These are phyloP conservation scores for Graphilbum ipis-grandicollis DNA, from an alignment of 2,329 filamentous ascomycete genomes.

Conservation along the genomic window DNA sequence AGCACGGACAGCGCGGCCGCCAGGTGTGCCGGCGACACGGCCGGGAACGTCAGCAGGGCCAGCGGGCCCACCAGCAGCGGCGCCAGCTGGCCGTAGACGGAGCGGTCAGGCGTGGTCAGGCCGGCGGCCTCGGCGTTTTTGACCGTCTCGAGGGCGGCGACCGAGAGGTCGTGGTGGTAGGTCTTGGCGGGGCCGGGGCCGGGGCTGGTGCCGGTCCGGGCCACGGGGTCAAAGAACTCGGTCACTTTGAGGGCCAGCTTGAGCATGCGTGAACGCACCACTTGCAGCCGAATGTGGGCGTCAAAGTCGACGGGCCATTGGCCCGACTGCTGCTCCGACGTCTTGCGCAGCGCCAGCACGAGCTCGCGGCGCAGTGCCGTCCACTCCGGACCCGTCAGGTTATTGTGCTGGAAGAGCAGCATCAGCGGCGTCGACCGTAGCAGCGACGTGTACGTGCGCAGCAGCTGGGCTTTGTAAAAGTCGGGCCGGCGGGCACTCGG, in stretches of 20 bases:
- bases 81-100: constrained; percentile 41
- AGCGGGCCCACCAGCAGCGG: constrained; percentile 70
- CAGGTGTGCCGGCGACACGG: constrained; percentile 68
- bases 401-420: constrained; percentile 62
- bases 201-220: constrained; percentile 17
- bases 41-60: constrained; percentile 63
- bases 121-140: constrained; percentile 13
- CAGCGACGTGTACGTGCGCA: constrained; percentile 72
- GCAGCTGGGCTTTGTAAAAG: constrained; percentile 76
- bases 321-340: constrained; percentile 13
- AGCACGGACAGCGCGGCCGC: constrained; percentile 67
- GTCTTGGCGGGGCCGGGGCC: constrained; percentile 14
- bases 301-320: constrained; percentile 27
- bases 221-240: constrained; percentile 55
- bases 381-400: constrained; percentile 58
- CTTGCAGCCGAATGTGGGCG: constrained; percentile 56
- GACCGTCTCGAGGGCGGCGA: constrained; percentile 26
- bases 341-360: constrained; percentile 24
- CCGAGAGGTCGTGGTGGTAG: constrained; percentile 36
- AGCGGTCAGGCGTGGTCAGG: constrained; percentile 16
- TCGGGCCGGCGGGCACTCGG: constrained; percentile 76
- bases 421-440: constrained; percentile 73
- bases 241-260: constrained; percentile 68
- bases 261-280: constrained; percentile 81
- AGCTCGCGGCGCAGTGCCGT: constrained; percentile 55